These are phyloP conservation scores for Lachnellula arida DNA, from an alignment of 2,329 filamentous ascomycete genomes.

Conservation along the genomic window DNA sequence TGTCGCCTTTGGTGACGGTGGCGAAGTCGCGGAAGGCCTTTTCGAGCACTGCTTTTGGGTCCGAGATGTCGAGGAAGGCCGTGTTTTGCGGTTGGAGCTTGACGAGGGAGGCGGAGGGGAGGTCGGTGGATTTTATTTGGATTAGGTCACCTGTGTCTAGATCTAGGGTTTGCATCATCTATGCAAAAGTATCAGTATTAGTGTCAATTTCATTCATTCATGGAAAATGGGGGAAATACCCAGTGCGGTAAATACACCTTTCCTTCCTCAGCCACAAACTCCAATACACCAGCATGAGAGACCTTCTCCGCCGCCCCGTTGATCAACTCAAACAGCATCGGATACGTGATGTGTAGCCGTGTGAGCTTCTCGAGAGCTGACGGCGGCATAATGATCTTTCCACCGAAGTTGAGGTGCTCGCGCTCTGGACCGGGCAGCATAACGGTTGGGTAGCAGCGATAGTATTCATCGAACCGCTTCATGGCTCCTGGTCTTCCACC, in stretches of 20 bases:
- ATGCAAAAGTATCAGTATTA: constrained; percentile 2
- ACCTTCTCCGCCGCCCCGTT: constrained; percentile 76
- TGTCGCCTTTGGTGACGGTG: constrained; percentile 84
- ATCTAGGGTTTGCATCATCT: constrained; percentile 90
- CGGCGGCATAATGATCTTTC: constrained; percentile 96
- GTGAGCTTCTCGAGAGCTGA: constrained; percentile 96
- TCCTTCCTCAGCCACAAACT: constrained; percentile 97
- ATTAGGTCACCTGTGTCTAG: constrained; percentile 92
- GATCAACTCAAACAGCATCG: constrained; percentile 91
- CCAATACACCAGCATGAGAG: constrained; percentile 90
- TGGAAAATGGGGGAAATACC: constrained; percentile 48
- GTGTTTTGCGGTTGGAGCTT: constrained; percentile 94
- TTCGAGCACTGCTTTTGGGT: constrained; percentile 95
- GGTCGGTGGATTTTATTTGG: constrained; percentile 90
- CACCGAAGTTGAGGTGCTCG: constrained; percentile 88
- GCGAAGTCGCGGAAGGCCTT: constrained; percentile 96
- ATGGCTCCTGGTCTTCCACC: constrained; percentile 30
- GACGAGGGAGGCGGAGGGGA: constrained; percentile 86
- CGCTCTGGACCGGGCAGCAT: constrained; percentile 92
- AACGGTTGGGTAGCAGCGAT: constrained; percentile 89
- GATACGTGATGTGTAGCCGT: constrained; percentile 92
- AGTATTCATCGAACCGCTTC: constrained; percentile 97
- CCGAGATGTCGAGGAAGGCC: constrained; percentile 92
- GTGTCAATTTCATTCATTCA: constrained; percentile 4
- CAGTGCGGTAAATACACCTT: constrained; percentile 94